Percentiles rank a stretch among this genome's conserved stretches.
These are phyloP conservation scores for Nemania bipapillata DNA, from an alignment of 2,329 filamentous ascomycete genomes.

Conservation along the genomic window DNA sequence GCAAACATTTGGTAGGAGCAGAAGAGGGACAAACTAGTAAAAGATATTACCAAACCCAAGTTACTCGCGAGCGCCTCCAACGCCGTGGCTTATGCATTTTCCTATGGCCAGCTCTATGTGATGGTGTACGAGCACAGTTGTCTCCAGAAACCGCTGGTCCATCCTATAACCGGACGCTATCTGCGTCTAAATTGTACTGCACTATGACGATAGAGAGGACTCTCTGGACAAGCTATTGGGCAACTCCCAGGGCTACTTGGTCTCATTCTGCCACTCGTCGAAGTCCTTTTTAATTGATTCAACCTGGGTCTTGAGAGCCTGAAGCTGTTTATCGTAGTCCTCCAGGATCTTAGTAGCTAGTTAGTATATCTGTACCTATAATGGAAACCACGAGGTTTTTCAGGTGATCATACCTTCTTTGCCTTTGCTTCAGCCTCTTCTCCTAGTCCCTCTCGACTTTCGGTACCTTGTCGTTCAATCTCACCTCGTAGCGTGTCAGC, in stretches of 20 bases:
- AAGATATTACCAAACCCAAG: background rate
- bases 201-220: background rate
- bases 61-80: conserved; percentile 21
- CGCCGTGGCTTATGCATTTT: conserved; percentile 35
- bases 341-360: conserved; percentile 70
- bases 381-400: background rate
- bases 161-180: conserved; percentile 5
- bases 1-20: background rate
- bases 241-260: conserved; percentile 55
- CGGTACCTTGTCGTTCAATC: conserved; percentile 72
- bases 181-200: conserved; percentile 32
- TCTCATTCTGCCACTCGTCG: conserved; percentile 65
- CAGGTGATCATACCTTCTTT: conserved; percentile 70
- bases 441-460: conserved; percentile 68
- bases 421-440: conserved; percentile 77
- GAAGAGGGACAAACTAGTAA: background rate
- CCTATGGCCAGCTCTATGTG: conserved; percentile 20
- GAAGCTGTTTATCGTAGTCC: conserved; percentile 83
- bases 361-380: conserved; percentile 42
- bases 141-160: conserved; percentile 24
- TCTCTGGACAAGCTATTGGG: conserved; percentile 42
- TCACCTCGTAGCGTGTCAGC: conserved; percentile 78
- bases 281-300: conserved; percentile 70
- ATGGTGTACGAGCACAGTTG: conserved; percentile 22
- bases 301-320: conserved; percentile 78